phyloP scores from a whole-genome alignment of 2,329 filamentous ascomycete species.

The Endothia cerciana region DNA sequence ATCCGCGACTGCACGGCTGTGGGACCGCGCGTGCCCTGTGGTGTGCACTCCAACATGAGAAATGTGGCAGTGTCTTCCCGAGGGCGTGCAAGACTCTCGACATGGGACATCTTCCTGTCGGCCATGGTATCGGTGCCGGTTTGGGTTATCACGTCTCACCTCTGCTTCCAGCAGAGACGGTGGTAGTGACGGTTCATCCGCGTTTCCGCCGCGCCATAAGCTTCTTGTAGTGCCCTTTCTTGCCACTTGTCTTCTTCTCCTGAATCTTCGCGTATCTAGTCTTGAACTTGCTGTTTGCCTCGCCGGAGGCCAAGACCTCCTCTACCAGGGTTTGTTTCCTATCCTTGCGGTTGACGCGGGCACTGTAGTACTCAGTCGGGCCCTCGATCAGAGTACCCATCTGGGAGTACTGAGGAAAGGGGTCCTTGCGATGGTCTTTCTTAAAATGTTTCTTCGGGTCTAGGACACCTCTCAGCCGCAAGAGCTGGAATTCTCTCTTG shows the following conservation, averaged over 20 bases:
- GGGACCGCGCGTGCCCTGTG: background rate
- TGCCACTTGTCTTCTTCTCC: slow-evolving; percentile 79
- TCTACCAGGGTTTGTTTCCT: slow-evolving; percentile 85
- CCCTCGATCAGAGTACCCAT: slow-evolving; percentile 88
- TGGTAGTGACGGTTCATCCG: slow-evolving; percentile 29
- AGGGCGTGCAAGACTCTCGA: background rate
- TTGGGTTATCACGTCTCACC: background rate
- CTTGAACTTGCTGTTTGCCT: slow-evolving; percentile 73
- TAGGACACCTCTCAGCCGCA: slow-evolving; percentile 86
- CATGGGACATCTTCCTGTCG: background rate
- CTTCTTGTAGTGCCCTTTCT: slow-evolving; percentile 86
- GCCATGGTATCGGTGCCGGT: background rate
- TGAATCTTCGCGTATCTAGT: slow-evolving; percentile 88
- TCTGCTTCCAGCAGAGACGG: background rate
- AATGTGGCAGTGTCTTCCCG: background rate
- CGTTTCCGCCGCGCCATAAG: slow-evolving; percentile 55
- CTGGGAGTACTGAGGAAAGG: slow-evolving; percentile 81
- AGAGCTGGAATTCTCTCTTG: slow-evolving; percentile 85
- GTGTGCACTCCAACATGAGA: background rate
- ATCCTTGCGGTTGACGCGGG: slow-evolving; percentile 82
- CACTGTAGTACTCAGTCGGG: slow-evolving; percentile 83
- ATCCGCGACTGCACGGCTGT: background rate
- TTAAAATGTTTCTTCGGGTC: slow-evolving; percentile 92
- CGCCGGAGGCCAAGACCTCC: slow-evolving; percentile 74
- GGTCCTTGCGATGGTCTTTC: slow-evolving; percentile 74